Conservation (phyloP, 2,329 filamentous ascomycete genomes). For the Clathrospora elynae region DNA sequence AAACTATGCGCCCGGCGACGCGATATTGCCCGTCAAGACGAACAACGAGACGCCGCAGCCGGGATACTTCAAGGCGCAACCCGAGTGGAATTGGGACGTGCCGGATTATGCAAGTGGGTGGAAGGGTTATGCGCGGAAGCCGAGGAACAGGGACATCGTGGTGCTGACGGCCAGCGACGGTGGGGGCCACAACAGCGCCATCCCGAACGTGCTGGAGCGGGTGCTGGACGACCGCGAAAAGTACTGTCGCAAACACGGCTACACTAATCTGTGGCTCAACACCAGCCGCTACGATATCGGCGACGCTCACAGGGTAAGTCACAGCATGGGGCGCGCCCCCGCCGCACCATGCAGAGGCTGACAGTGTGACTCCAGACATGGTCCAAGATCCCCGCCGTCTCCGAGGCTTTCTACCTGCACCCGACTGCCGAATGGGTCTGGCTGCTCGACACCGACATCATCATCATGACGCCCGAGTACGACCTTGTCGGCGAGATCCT, state of each 20-base stretch:
- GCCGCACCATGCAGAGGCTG: not conserved
- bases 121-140: constrained; percentile 39
- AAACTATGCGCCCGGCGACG: constrained; percentile 28
- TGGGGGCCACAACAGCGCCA: constrained; percentile 50
- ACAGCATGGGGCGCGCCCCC: not conserved
- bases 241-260: constrained; percentile 47
- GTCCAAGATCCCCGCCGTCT: constrained; percentile 50
- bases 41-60: constrained; percentile 36
- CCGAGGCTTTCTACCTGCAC: constrained; percentile 48
- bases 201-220: constrained; percentile 44
- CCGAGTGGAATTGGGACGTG: constrained; percentile 41
- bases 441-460: constrained; percentile 51
- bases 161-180: constrained; percentile 51
- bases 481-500: constrained; percentile 43
- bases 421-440: constrained; percentile 50
- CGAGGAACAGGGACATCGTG: constrained; percentile 44
- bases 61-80: constrained; percentile 39
- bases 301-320: constrained; percentile 42
- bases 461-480: constrained; percentile 48
- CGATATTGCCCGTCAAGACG: constrained; percentile 17
- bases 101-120: constrained; percentile 32
- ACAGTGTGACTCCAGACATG: constrained; percentile 34
- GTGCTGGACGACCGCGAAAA: constrained; percentile 44
- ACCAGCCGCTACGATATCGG: constrained; percentile 49
- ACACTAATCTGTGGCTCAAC: constrained; percentile 49